Conservation (phyloP, 805 yeast species). For the Yarrowia bubula region DNA sequence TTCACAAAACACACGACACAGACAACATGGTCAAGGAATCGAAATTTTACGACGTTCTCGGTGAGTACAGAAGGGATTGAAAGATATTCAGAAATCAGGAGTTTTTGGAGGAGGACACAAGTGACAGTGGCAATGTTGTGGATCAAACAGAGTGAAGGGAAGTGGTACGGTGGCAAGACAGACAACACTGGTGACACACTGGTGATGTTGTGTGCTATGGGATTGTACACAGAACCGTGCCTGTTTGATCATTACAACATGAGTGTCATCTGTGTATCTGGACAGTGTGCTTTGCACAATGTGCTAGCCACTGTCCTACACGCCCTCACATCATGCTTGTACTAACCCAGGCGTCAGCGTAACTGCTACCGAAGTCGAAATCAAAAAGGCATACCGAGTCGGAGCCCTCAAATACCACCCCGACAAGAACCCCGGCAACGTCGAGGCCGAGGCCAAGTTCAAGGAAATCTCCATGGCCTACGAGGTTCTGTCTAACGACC, state of each 20-base stretch:
- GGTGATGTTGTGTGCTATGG: no score
- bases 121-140: no score
- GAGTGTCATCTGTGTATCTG: no score
- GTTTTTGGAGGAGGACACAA: no score
- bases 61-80: slow-evolving; percentile 35
- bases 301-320: no score
- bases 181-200: no score
- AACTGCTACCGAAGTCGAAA: slow-evolving; percentile 54
- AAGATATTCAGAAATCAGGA: no score
- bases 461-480: slow-evolving; percentile 87
- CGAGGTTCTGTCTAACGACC: slow-evolving; percentile 81
- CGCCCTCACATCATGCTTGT: not conserved
- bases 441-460: slow-evolving; percentile 92
- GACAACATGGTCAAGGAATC: slow-evolving; percentile 66
- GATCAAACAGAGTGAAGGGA: no score
- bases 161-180: no score
- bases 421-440: slow-evolving; percentile 65
- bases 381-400: slow-evolving; percentile 76
- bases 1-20: slow-evolving; percentile 13
- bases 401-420: slow-evolving; percentile 79
- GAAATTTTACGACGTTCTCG: slow-evolving; percentile 60
- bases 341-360: slow-evolving; percentile 44
- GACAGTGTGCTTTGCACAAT: no score
- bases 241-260: no score
- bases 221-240: no score